Percentiles rank a stretch among this genome's conserved stretches.
phyloP scores from a whole-genome alignment of 2,329 filamentous ascomycete species.

The Polytolypa hystricis region DNA sequence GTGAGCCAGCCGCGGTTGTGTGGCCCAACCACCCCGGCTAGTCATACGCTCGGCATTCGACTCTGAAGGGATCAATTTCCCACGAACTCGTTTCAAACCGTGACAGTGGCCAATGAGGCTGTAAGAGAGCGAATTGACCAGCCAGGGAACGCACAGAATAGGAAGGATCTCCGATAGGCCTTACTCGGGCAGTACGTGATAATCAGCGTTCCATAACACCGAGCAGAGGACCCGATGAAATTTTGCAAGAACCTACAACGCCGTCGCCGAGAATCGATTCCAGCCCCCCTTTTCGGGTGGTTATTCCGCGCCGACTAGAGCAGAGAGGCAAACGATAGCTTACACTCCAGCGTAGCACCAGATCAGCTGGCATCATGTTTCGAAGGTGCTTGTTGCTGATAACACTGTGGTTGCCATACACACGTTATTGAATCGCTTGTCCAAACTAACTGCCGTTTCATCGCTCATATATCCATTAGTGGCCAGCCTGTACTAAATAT shows the following conservation, averaged over 20 bases:
- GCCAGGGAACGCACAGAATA: slow-evolving; percentile 2
- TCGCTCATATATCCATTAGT: too few species aligned
- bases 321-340: slow-evolving; percentile 1
- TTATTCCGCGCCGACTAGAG: not conserved
- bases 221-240: not conserved
- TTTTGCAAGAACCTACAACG: not conserved
- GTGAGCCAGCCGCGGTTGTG: slow-evolving; percentile 7
- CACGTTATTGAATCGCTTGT: too few species aligned
- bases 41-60: slow-evolving; percentile 7
- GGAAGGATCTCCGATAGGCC: slow-evolving; percentile 2
- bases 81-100: slow-evolving; percentile 4
- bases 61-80: slow-evolving; percentile 6
- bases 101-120: slow-evolving; percentile 4
- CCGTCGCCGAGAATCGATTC: slow-evolving; percentile 2
- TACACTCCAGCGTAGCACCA: slow-evolving; percentile 2
- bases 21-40: slow-evolving; percentile 6
- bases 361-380: too few species aligned
- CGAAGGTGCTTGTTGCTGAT: too few species aligned
- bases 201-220: slow-evolving; percentile 1
- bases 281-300: not conserved
- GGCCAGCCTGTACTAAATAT: too few species aligned
- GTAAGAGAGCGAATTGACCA: slow-evolving; percentile 2
- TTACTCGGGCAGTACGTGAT: not conserved
- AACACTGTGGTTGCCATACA: too few species aligned
- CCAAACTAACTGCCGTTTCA: too few species aligned